Evolutionary conservation across 768 basidiomycete genomes (phyloP).

Genomic region (Calocybe gangraenosa): DNA sequence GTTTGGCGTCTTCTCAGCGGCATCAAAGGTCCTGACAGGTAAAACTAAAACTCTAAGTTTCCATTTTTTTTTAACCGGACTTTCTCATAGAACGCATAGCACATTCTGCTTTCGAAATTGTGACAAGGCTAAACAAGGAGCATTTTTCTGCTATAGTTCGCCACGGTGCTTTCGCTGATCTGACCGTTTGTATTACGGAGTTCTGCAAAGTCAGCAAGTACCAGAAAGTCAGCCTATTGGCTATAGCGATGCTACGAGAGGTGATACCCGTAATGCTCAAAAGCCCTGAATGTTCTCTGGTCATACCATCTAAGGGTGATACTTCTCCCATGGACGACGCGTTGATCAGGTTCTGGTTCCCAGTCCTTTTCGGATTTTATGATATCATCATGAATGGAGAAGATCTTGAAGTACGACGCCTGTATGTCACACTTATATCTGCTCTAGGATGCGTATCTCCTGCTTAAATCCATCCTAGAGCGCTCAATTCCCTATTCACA

Average conservation of each 20-base stretch:
- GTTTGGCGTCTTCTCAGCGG: constrained; percentile 97
- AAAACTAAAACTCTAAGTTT: constrained; percentile 15
- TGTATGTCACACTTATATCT: constrained; percentile 54
- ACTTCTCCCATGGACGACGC: constrained; percentile 61
- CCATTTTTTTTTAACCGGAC: constrained; percentile 2
- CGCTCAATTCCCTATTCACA: constrained; percentile 93
- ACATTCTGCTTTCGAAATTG: constrained; percentile 93
- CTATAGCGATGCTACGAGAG: constrained; percentile 94
- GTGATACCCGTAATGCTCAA: constrained; percentile 90
- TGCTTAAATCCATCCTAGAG: constrained; percentile 43
- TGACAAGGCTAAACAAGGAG: constrained; percentile 84
- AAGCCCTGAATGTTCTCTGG: constrained; percentile 61
- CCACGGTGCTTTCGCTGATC: constrained; percentile 91
- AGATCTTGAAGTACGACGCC: constrained; percentile 91
- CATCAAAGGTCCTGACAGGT: constrained; percentile 90
- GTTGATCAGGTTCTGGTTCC: constrained; percentile 98
- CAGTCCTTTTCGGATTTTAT: constrained; percentile 95
- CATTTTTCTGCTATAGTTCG: constrained; percentile 90
- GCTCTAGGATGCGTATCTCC: constrained; percentile 1
- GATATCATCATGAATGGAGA: constrained; percentile 99
- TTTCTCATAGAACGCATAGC: constrained; percentile 72
- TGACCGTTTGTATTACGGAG: constrained; percentile 96
- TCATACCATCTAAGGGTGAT: constrained; percentile 19
- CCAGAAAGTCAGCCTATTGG: constrained; percentile 94
- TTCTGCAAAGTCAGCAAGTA: constrained; percentile 99